A percentile compares a stretch with the other conserved stretches of the same genome.
These are phyloP conservation scores for Diaporthe longicolla DNA, from an alignment of 2,329 filamentous ascomycete genomes.

Conservation along the genomic window DNA sequence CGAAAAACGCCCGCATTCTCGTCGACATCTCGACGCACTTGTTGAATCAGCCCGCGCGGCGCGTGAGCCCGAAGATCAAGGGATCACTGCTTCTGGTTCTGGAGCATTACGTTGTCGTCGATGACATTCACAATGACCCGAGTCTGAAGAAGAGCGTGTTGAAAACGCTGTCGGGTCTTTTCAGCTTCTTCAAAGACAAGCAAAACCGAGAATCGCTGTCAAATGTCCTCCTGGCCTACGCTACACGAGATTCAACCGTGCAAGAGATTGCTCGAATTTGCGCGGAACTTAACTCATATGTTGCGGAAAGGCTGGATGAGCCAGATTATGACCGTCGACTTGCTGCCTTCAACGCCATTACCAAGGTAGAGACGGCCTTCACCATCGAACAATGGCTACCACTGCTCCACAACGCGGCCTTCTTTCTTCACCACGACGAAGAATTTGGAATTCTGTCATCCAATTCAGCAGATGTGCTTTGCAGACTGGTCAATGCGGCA, in stretches of 20 bases:
- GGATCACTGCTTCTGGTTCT: conserved; percentile 84
- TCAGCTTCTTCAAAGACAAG: conserved; percentile 90
- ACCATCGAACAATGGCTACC: conserved; percentile 86
- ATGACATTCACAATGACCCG: conserved; percentile 67
- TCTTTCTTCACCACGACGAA: conserved; percentile 86
- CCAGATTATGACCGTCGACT: conserved; percentile 90
- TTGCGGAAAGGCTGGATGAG: conserved; percentile 80
- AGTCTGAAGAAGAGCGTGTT: conserved; percentile 77
- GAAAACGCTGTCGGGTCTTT: conserved; percentile 82
- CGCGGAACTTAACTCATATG: conserved; percentile 84
- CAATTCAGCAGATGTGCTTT: conserved; percentile 86
- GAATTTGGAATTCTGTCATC: conserved; percentile 86
- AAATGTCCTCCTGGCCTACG: conserved; percentile 79
- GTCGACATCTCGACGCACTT: conserved; percentile 86
- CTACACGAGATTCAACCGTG: conserved; percentile 73
- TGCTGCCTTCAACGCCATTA: conserved; percentile 81
- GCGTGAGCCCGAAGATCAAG: conserved; percentile 88
- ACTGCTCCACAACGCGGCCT: conserved; percentile 89
- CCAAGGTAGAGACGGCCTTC: conserved; percentile 71
- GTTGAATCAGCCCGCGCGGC: conserved; percentile 85
- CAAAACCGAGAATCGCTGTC: conserved; percentile 82
- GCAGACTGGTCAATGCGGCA: conserved; percentile 80
- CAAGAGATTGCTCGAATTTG: conserved; percentile 78
- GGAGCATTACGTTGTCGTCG: conserved; percentile 82
- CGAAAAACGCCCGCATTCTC: conserved; percentile 80